Percentiles rank a stretch among this genome's conserved stretches.
Evolutionary conservation across 1,139 yeast species (phyloP).

Genomic region (Sugiyamaella xylanicola): DNA sequence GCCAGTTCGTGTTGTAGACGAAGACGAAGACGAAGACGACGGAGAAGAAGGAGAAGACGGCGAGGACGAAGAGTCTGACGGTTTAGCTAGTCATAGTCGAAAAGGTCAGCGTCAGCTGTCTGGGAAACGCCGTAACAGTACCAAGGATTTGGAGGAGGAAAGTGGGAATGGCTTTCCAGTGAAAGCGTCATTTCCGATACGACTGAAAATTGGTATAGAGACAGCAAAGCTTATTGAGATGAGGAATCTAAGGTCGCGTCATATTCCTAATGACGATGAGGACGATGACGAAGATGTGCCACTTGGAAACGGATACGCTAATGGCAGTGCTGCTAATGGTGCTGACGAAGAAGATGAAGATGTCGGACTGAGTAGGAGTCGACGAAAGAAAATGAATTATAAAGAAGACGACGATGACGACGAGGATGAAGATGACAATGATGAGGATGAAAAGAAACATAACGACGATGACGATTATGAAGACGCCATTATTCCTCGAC

Average conservation of each 20-base stretch:
- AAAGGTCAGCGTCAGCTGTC: not conserved
- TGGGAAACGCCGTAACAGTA: not conserved
- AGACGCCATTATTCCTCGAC: conserved; percentile 20
- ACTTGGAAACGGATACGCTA: conserved; percentile 3
- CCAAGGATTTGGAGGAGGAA: not conserved
- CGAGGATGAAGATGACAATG: conserved; percentile 18
- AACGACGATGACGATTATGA: conserved; percentile 20
- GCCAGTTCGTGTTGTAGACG: no score
- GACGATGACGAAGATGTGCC: conserved; percentile 22
- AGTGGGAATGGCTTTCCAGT: not conserved
- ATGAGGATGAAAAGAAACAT: conserved; percentile 7
- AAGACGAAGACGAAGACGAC: no score
- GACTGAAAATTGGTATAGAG: conserved; percentile 28
- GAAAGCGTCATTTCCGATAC: conserved; percentile 28
- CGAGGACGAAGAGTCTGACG: no score
- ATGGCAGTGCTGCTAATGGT: conserved; percentile 9
- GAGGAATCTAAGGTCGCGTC: conserved; percentile 13
- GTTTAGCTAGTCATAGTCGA: not conserved
- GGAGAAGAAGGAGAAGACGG: no score
- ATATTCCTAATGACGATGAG: conserved; percentile 2
- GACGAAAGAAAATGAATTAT: conserved; percentile 7
- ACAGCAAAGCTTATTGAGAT: conserved; percentile 25
- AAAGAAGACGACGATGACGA: conserved; percentile 20
- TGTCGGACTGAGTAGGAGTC: conserved; percentile 24
- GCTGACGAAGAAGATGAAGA: conserved; percentile 27